Conservation (phyloP, 495 filamentous ascomycete genomes). For the Aspergillus leporis region DNA sequence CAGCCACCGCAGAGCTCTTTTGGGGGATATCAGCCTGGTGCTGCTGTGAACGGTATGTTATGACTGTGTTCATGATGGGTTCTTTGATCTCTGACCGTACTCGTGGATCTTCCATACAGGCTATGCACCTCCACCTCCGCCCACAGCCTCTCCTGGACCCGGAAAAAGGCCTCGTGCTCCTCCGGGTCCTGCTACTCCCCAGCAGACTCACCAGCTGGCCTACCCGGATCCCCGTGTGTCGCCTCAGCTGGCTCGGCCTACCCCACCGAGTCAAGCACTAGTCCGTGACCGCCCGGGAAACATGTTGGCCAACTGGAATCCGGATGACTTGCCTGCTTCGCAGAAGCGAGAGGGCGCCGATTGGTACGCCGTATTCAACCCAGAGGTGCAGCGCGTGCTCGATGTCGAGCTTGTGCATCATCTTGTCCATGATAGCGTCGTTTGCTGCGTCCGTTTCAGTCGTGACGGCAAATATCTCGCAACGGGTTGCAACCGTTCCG, state of each 20-base stretch:
- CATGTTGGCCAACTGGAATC: constrained; percentile 82
- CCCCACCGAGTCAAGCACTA: constrained; percentile 61
- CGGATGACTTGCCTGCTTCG: constrained; percentile 76
- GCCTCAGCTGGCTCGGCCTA: constrained; percentile 83
- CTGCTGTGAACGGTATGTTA: constrained; percentile 66
- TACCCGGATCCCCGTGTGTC: constrained; percentile 82
- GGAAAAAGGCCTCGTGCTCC: constrained; percentile 62
- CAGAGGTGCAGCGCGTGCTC: constrained; percentile 74
- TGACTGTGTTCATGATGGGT: constrained; percentile 21
- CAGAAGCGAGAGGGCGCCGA: constrained; percentile 81
- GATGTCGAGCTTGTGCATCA: constrained; percentile 90
- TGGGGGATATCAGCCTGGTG: constrained; percentile 62
- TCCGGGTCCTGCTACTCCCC: constrained; percentile 82
- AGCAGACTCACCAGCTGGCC: constrained; percentile 78
- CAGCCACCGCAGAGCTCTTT: constrained; percentile 60
- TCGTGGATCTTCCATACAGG: constrained; percentile 35
- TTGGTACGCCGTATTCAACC: constrained; percentile 92
- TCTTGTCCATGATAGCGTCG: constrained; percentile 81
- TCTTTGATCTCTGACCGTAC: constrained; percentile 30
- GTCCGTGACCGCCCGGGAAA: constrained; percentile 67
- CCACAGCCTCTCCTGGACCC: constrained; percentile 84
- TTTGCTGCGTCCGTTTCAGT: constrained; percentile 90
- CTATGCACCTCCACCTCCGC: constrained; percentile 71
- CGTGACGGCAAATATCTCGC: constrained; percentile 86
- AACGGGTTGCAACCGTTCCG: constrained; percentile 85